Evolutionary conservation across 2,329 filamentous ascomycete genomes (phyloP).

Genomic region (Aspergillus chevalieri): DNA sequence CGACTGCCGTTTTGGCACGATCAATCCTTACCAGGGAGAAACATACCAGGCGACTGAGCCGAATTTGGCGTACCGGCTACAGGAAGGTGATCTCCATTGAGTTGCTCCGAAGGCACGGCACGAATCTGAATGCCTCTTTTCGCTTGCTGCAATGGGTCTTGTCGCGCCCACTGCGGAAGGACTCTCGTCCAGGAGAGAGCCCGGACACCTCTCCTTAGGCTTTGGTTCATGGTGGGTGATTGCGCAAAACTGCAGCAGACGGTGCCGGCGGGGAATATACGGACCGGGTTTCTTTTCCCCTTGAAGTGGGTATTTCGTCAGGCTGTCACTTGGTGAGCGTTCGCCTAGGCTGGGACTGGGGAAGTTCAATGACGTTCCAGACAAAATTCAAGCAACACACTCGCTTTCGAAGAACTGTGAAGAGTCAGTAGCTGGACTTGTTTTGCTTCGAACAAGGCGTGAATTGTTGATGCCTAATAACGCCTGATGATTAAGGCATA

Average conservation of each 20-base stretch:
- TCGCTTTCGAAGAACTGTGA: too few relatives aligned
- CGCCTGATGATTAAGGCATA: too few relatives aligned
- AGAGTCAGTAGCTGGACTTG: too few relatives aligned
- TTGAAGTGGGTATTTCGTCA: slow-evolving; percentile 3
- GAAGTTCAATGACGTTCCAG: too few relatives aligned
- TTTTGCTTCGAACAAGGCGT: too few relatives aligned
- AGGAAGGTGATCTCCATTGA: slow-evolving; percentile 33
- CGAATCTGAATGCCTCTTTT: slow-evolving; percentile 41
- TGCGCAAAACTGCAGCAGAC: slow-evolving; percentile 1
- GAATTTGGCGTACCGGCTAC: slow-evolving; percentile 32
- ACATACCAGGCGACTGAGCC: slow-evolving; percentile 38
- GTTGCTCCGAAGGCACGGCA: slow-evolving; percentile 36
- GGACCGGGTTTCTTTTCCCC: slow-evolving; percentile 16
- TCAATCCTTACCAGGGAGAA: not conserved
- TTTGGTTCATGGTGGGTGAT: slow-evolving; percentile 25
- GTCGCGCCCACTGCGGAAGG: slow-evolving; percentile 20
- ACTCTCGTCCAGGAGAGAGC: slow-evolving; percentile 28
- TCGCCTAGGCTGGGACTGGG: too few relatives aligned
- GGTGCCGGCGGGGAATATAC: slow-evolving; percentile 6
- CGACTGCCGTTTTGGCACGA: not conserved
- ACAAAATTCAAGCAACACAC: too few relatives aligned
- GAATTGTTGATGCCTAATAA: too few relatives aligned
- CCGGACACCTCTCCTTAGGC: slow-evolving; percentile 30
- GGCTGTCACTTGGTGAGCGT: too few relatives aligned
- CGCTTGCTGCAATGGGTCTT: slow-evolving; percentile 20